A percentile compares a stretch with the other conserved stretches of the same genome.
phyloP scores from a whole-genome alignment of 106 monocot species.

The Amphibolis antarctica region DNA sequence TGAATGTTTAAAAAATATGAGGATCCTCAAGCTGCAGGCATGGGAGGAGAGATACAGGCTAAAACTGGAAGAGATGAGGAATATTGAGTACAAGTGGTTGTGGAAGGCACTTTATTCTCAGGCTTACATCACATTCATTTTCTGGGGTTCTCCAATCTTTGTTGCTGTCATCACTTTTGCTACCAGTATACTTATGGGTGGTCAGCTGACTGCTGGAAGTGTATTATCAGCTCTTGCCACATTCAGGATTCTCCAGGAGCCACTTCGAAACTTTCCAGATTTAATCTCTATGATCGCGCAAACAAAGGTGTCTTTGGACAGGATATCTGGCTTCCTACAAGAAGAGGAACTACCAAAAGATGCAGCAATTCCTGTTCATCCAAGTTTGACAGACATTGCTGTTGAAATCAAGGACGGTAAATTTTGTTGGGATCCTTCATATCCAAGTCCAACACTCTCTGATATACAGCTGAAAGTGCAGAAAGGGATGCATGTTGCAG shows the following conservation, averaged over 20 bases:
- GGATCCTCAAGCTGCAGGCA: slow-evolving; percentile 89
- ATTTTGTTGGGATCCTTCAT: slow-evolving; percentile 79
- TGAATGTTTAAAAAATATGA: slow-evolving; percentile 92
- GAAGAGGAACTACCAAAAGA: slow-evolving; percentile 72
- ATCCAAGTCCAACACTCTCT: slow-evolving; percentile 46
- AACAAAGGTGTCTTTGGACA: slow-evolving; percentile 85
- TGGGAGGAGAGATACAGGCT: slow-evolving; percentile 84
- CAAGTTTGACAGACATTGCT: slow-evolving; percentile 31
- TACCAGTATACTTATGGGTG: slow-evolving; percentile 66
- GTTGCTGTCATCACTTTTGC: slow-evolving; percentile 80
- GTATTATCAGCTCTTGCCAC: slow-evolving; percentile 93
- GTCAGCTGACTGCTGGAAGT: slow-evolving; percentile 69
- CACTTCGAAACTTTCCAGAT: slow-evolving; percentile 90
- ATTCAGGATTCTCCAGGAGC: slow-evolving; percentile 89
- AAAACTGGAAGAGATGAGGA: slow-evolving; percentile 81
- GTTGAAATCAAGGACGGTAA: slow-evolving; percentile 77
- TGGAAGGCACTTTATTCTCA: slow-evolving; percentile 66
- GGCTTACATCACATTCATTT: slow-evolving; percentile 78
- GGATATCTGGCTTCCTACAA: slow-evolving; percentile 61
- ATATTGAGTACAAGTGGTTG: slow-evolving; percentile 69
- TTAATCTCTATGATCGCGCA: slow-evolving; percentile 84
- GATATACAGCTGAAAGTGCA: slow-evolving; percentile 51
- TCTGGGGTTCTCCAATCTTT: slow-evolving; percentile 96
- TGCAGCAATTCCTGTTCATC: slow-evolving; percentile 50
- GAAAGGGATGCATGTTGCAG: slow-evolving; percentile 69